Evolutionary conservation across 2,329 filamentous ascomycete species (phyloP).

Genomic region (Hymenoscyphus scutula): DNA sequence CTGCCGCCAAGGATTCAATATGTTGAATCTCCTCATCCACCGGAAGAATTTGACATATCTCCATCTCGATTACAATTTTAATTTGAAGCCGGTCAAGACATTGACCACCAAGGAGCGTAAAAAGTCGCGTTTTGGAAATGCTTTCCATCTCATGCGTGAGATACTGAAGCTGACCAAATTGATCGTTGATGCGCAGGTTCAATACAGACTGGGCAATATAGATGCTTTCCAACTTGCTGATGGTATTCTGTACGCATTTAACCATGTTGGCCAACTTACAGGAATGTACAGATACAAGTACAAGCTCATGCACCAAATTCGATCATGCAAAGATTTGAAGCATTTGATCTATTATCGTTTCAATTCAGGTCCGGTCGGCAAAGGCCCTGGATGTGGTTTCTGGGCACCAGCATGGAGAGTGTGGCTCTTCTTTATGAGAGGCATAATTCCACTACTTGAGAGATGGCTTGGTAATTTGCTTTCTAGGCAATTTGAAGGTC

Average conservation of each 20-base stretch:
- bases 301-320: slow-evolving; percentile 99
- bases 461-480: slow-evolving; percentile 96
- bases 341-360: slow-evolving; percentile 99
- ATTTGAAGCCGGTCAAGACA: slow-evolving; percentile 97
- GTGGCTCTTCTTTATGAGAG: slow-evolving; percentile 99
- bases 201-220: slow-evolving; percentile 95
- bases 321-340: slow-evolving; percentile 98
- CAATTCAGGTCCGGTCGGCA: slow-evolving; percentile 94
- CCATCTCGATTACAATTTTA: slow-evolving; percentile 99
- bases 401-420: slow-evolving; percentile 99
- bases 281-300: slow-evolving; percentile 99
- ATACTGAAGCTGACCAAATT: slow-evolving; percentile 94
- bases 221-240: slow-evolving; percentile 98
- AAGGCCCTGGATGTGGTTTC: slow-evolving; percentile 96
- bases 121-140: slow-evolving; percentile 98
- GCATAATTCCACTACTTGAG: slow-evolving; percentile 94
- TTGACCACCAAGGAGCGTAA: slow-evolving; percentile 98
- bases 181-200: slow-evolving; percentile 97
- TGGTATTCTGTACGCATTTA: slow-evolving; percentile 98
- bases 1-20: slow-evolving; percentile 97
- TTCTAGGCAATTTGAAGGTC: slow-evolving; percentile 95
- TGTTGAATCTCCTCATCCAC: slow-evolving; percentile 96
- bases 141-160: slow-evolving; percentile 98
- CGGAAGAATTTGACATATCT: slow-evolving; percentile 98
- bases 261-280: slow-evolving; percentile 95